phyloP scores from a whole-genome alignment of 768 basidiomycete genomes.

The Cantharellus cinnabarinus region DNA sequence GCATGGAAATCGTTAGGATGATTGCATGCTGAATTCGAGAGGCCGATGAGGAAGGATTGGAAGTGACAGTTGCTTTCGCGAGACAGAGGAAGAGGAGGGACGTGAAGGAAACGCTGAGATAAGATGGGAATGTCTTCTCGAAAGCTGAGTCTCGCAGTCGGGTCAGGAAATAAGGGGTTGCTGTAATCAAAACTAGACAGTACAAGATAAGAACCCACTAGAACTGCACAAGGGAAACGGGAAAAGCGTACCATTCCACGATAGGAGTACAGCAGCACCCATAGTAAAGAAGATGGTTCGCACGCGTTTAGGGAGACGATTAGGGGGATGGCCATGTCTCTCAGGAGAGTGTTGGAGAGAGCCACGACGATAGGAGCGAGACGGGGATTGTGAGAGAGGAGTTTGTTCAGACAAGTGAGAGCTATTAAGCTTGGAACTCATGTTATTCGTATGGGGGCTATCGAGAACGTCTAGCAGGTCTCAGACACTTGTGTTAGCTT shows the following conservation, averaged over 20 bases:
- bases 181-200: constrained; percentile 57
- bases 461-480: too few relatives aligned
- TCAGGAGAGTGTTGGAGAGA: too few relatives aligned
- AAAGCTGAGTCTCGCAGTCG: constrained; percentile 41
- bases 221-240: too few relatives aligned
- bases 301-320: background rate
- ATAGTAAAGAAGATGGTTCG: background rate
- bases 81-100: constrained; percentile 47
- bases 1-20: constrained; percentile 18
- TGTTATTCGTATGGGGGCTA: too few relatives aligned
- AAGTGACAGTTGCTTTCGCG: constrained; percentile 46
- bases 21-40: background rate
- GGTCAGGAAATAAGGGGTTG: constrained; percentile 60
- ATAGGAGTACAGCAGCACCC: background rate
- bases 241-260: background rate
- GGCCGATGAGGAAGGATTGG: background rate
- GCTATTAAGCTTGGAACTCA: too few relatives aligned
- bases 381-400: too few relatives aligned
- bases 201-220: too few relatives aligned
- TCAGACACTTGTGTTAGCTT: too few relatives aligned
- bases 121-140: constrained; percentile 42
- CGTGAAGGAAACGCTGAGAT: constrained; percentile 40
- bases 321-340: too few relatives aligned
- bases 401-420: too few relatives aligned
- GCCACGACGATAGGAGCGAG: too few relatives aligned